Base-by-base conservation (phyloP, 148 eudicot genomes). In the Euryodendron excelsum region DNA sequence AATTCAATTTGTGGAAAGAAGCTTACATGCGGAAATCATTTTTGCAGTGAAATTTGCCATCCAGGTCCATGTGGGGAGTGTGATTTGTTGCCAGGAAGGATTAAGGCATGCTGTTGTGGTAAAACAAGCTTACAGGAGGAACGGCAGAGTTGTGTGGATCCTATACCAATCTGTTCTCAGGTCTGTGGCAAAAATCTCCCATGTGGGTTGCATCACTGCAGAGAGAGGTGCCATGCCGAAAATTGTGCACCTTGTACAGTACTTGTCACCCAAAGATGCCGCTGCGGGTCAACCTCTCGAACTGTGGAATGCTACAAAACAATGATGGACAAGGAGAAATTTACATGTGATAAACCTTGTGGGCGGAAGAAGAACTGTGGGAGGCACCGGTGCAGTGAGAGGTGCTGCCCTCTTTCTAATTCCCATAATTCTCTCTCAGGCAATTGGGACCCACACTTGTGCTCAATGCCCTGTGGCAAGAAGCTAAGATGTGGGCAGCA, bases 11-110 rank as follows among this genome's bases (percentile, higher is more conserved):
- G 97, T 65, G 94, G 83, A 62, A 96, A 85, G 78, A 85, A 75
- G 77, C 81, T 96, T 45, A 78, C 45, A 9, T 96, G 98, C 74
- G 95, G 91, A 48, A 90, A 90, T 78, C 99, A 96, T 84, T 45
- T 74, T 59, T 96, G 98, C 79, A 74, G 50, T 55, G 93, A 92
- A 27, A 61, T 78, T 27, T 96, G 97, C 80, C 98, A 93, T 83
- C 97, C 97, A 18, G 98, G 99, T 31, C 88, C 93, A 20, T 96
- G 99, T 82, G 93, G 92, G 44, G 99, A 93, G 79, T 96, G 99
- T 77, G 90, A 86, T 25, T 48, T 90, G 39, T 76, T 92, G 81
- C 99, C 98, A 39, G 84, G 90, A 73, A 88, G 77, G 79, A 80
- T 92, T 23, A 89, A 84, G 82, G 77, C 92, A 6, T 96, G 99